phyloP scores from a whole-genome alignment of 31 red algal species.

The Asparagopsis taxiformis region DNA sequence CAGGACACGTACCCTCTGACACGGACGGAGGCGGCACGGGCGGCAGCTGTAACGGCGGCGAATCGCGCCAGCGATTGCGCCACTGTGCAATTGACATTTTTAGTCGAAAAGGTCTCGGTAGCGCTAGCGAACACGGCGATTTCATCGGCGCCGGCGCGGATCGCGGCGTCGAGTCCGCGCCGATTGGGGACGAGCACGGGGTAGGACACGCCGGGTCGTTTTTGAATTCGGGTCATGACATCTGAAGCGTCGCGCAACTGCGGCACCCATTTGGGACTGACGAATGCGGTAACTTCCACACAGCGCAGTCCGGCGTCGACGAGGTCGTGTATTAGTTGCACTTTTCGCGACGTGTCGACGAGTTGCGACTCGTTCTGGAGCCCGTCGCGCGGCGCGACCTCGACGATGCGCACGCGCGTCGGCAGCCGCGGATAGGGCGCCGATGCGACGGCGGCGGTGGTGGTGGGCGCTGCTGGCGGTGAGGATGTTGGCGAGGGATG shows the following conservation, averaged over 20 bases:
- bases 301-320: conserved; percentile 60
- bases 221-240: conserved; percentile 38
- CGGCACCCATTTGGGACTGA: conserved; percentile 82
- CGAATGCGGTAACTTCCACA: conserved; percentile 87
- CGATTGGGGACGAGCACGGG: conserved; percentile 89
- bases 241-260: conserved; percentile 76
- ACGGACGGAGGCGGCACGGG: conserved; percentile 19
- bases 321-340: conserved; percentile 66
- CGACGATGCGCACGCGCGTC: conserved; percentile 75
- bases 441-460: conserved; percentile 2
- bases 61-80: conserved; percentile 61
- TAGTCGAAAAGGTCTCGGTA: conserved; percentile 70
- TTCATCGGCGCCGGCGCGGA: conserved; percentile 53
- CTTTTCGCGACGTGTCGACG: conserved; percentile 51
- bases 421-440: conserved; percentile 32
- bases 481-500: too few species aligned
- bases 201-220: conserved; percentile 34
- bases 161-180: conserved; percentile 53
- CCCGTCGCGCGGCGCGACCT: conserved; percentile 94
- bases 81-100: conserved; percentile 83
- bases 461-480: conserved; percentile 5
- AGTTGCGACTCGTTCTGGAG: conserved; percentile 82
- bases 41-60: conserved; percentile 20
- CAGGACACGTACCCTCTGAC: conserved; percentile 91
- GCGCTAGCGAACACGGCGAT: conserved; percentile 86